A percentile compares a stretch with the other conserved stretches of the same genome.
Conservation (phyloP, 805 yeast genomes). For the Kuraishia borneana region DNA sequence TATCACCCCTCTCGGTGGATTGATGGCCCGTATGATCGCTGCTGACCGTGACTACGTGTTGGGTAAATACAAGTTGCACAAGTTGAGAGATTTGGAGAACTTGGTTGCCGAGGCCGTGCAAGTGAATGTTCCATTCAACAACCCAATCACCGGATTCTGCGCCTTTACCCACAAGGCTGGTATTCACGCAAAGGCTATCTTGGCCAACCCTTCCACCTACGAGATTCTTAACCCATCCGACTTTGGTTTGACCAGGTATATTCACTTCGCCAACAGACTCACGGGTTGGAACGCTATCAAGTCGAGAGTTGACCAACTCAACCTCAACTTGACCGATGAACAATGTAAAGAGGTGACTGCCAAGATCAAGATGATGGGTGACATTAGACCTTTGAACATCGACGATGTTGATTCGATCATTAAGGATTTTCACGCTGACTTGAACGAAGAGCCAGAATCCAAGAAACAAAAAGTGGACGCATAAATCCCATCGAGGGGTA, state of each 20-base stretch:
- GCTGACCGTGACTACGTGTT: slow-evolving; percentile 95
- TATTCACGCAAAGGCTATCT: slow-evolving; percentile 96
- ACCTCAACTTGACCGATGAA: slow-evolving; percentile 78
- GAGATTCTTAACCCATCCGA: slow-evolving; percentile 92
- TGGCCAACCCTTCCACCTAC: slow-evolving; percentile 98
- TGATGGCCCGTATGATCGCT: slow-evolving; percentile 98
- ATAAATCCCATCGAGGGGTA: too few species aligned
- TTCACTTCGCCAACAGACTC: slow-evolving; percentile 94
- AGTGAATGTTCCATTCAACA: slow-evolving; percentile 95
- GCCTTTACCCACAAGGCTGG: slow-evolving; percentile 99
- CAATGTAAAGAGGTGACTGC: slow-evolving; percentile 92
- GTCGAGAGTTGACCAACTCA: slow-evolving; percentile 94
- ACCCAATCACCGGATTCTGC: slow-evolving; percentile 98
- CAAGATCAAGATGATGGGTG: slow-evolving; percentile 90
- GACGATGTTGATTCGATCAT: slow-evolving; percentile 97
- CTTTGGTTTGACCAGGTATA: slow-evolving; percentile 91
- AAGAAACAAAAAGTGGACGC: slow-evolving; percentile 22
- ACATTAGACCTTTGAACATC: slow-evolving; percentile 84
- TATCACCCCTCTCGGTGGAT: slow-evolving; percentile 93
- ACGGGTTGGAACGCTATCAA: slow-evolving; percentile 99
- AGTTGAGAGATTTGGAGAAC: slow-evolving; percentile 90
- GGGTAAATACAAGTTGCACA: slow-evolving; percentile 89
- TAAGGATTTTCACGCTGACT: slow-evolving; percentile 81
- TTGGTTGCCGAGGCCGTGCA: slow-evolving; percentile 96
- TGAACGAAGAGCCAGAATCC: slow-evolving; percentile 19